Evolutionary conservation across 2,329 filamentous ascomycete genomes (phyloP), one percentile per base, ranked within the genome.

Genomic region (Penicillium brevicompactum): DNA sequence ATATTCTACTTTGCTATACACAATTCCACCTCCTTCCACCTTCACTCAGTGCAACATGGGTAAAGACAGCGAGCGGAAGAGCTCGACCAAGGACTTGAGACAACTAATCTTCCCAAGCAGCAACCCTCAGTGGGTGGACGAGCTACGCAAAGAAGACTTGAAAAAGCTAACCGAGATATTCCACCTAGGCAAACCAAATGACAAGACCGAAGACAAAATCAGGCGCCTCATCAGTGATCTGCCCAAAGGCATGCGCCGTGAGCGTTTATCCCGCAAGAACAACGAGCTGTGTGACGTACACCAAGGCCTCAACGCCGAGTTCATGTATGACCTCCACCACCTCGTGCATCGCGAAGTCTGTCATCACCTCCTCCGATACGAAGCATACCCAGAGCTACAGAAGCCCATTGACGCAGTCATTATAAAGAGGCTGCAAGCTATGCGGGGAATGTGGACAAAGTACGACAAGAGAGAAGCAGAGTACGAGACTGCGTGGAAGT

Each of bases 371-470:
- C 58, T 49, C 4, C 50, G 55, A 14, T 56, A 70, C 8, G 53
- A 65, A 3, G 34, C 49, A 38, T 64, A 65, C 44, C 58, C 60
- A 4, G 49, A 62, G 1, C 37, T 55, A 5, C 48, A 67, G 14
- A 31, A 40, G 2, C 16, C 54, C 1, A 32, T 58, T 1, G 56
- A 68, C 16, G 41, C 49, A 4, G 42, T 56, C 1, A 52, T 70
- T 14, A 9, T 70, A 4, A 30, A 44, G 4, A 51, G 52, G 7
- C 56, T 76, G 11, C 60, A 64, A 18, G 62, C 60, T 0, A 52
- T 76, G 10, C 60, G 66, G 16, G 69, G 65, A 0, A 65, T 76
- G 57, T 76, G 73, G 74, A 14, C 4, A 2, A 37, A 37, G 24
- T 27, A 27, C 8, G 61, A 66, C 32, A 48, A 52, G 8, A 57